A percentile compares a stretch with the other conserved stretches of the same genome.
These are phyloP conservation scores for Pyrenophora tritici-repentis DNA, from an alignment of 2,329 filamentous ascomycete genomes.

Conservation along the genomic window DNA sequence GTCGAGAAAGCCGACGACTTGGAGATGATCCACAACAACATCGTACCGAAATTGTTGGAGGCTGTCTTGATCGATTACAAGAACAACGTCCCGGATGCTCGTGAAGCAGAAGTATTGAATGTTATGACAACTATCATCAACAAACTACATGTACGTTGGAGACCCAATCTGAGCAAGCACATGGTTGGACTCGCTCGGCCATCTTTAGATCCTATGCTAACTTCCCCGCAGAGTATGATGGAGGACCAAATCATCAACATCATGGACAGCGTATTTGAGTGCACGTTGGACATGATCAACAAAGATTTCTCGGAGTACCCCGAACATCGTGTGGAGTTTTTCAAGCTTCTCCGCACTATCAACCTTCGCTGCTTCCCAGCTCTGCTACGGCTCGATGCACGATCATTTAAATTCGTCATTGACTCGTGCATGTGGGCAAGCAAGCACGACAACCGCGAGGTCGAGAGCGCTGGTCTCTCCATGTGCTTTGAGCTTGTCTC, in stretches of 20 bases:
- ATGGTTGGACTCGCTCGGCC: constrained; percentile 47
- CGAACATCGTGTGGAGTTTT: constrained; percentile 98
- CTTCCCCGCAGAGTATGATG: constrained; percentile 74
- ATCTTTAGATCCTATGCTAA: constrained; percentile 24
- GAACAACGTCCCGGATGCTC: constrained; percentile 91
- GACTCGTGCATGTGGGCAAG: constrained; percentile 99
- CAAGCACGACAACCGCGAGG: constrained; percentile 98
- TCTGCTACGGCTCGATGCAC: constrained; percentile 88
- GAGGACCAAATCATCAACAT: constrained; percentile 97
- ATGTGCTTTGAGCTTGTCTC: constrained; percentile 98
- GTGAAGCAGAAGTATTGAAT: constrained; percentile 94
- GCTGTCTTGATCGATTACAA: constrained; percentile 96
- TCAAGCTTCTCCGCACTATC: constrained; percentile 93
- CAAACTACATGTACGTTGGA: constrained; percentile 86
- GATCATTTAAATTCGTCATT: constrained; percentile 99
- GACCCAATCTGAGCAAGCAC: constrained; percentile 57
- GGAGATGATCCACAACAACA: constrained; percentile 88
- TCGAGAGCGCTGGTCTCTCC: constrained; percentile 92
- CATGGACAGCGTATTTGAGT: constrained; percentile 98
- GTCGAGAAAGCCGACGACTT: constrained; percentile 97
- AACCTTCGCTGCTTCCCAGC: constrained; percentile 97
- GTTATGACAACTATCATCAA: constrained; percentile 98
- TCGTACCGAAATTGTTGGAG: constrained; percentile 94
- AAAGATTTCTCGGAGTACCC: constrained; percentile 99
- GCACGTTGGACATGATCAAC: constrained; percentile 99